Conservation (phyloP, 257 asterid species). For the Apocynum venetum region DNA sequence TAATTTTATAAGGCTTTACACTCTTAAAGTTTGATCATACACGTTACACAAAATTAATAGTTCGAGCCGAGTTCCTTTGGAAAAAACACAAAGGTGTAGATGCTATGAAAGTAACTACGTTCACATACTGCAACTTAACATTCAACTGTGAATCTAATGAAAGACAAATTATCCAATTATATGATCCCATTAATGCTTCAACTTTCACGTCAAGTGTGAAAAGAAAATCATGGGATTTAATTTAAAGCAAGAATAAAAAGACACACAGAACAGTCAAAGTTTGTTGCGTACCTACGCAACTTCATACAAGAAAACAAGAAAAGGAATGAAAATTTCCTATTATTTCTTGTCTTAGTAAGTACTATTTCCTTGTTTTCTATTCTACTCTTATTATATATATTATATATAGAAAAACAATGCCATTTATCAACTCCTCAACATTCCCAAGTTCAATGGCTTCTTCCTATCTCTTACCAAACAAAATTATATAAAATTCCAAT, state of each 20-base stretch:
- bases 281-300: neutral
- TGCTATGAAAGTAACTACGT: neutral
- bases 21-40: no score
- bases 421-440: neutral
- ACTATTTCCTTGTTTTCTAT: neutral
- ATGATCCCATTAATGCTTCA: neutral
- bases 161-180: neutral
- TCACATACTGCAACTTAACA: neutral
- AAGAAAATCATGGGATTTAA: neutral
- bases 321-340: constrained; percentile 23
- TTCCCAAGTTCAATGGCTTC: neutral
- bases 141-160: neutral
- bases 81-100: neutral
- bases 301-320: constrained; percentile 1
- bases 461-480: neutral
- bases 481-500: neutral
- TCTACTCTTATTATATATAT: neutral
- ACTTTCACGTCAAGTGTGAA: constrained; percentile 12
- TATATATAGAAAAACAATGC: neutral
- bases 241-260: neutral
- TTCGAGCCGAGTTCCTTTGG: neutral
- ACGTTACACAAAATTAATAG: no score
- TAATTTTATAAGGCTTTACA: no score
- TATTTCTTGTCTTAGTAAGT: neutral
- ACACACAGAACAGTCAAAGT: constrained; percentile 22